phyloP scores from a whole-genome alignment of 2,329 filamentous ascomycete genomes.

The Stemphylium vesicarium region DNA sequence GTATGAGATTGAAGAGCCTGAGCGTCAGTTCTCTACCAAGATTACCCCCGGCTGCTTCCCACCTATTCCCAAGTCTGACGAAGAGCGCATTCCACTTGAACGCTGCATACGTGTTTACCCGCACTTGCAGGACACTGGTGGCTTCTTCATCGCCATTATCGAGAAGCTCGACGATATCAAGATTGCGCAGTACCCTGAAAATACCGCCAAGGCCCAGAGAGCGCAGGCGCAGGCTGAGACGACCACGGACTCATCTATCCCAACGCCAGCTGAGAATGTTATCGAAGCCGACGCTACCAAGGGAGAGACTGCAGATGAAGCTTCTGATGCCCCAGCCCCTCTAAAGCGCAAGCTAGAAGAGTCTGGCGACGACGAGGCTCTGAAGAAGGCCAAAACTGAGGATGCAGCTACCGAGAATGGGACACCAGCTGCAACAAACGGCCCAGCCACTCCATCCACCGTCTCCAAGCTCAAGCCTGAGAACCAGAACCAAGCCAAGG shows the following conservation, averaged over 20 bases:
- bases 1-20: conserved; percentile 64
- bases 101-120: conserved; percentile 94
- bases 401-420: conserved; percentile 20
- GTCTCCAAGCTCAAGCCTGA: conserved; percentile 45
- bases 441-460: conserved; percentile 10
- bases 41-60: conserved; percentile 87
- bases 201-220: conserved; percentile 33
- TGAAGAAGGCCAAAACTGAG: conserved; percentile 47
- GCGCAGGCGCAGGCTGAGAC: conserved; percentile 22
- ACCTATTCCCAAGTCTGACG: conserved; percentile 60
- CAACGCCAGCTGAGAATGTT: conserved; percentile 35
- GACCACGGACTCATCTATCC: conserved; percentile 25
- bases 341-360: conserved; percentile 53
- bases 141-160: conserved; percentile 95
- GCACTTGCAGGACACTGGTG: conserved; percentile 93
- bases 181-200: conserved; percentile 38
- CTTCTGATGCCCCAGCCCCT: conserved; percentile 18
- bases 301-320: conserved; percentile 17
- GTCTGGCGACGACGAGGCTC: conserved; percentile 29
- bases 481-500: conserved; percentile 67
- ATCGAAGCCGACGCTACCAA: conserved; percentile 32
- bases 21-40: conserved; percentile 55
- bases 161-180: conserved; percentile 80
- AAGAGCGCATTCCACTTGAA: conserved; percentile 75
- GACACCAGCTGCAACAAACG: conserved; percentile 19